phyloP scores from a whole-genome alignment of 2,329 filamentous ascomycete species.

The Curvularia sp. region DNA sequence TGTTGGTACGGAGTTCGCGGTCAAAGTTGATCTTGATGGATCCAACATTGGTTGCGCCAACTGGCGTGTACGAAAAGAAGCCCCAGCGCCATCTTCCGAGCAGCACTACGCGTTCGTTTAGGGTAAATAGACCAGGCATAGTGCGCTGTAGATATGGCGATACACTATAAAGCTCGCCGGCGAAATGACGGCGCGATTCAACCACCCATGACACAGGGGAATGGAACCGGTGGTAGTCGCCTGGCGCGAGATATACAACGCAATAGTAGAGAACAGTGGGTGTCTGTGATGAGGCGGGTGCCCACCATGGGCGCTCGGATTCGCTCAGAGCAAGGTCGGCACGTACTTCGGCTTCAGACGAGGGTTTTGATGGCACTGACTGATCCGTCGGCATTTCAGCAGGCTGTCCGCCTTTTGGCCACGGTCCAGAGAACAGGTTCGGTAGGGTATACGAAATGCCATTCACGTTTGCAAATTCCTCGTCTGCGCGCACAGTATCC shows the following conservation, averaged over 20 bases:
- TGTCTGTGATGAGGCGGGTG: conserved; percentile 48
- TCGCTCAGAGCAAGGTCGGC: conserved; percentile 80
- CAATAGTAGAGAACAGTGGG: conserved; percentile 84
- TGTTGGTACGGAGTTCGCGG: conserved; percentile 90
- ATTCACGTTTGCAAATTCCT: conserved; percentile 93
- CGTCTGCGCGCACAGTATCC: conserved; percentile 77
- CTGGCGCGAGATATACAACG: conserved; percentile 94
- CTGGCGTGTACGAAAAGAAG: conserved; percentile 95
- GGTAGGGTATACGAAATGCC: conserved; percentile 95
- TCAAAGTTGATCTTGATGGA: conserved; percentile 98
- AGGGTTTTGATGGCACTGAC: conserved; percentile 69
- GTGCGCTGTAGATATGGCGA: conserved; percentile 94
- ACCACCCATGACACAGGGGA: conserved; percentile 95
- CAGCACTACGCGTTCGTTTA: conserved; percentile 95
- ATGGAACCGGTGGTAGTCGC: conserved; percentile 98
- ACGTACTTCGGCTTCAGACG: conserved; percentile 82
- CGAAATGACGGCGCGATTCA: conserved; percentile 93
- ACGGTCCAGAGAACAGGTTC: conserved; percentile 78
- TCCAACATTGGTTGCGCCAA: conserved; percentile 96
- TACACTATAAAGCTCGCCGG: conserved; percentile 93
- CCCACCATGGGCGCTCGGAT: conserved; percentile 62
- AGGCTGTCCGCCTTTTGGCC: conserved; percentile 54
- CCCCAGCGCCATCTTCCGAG: conserved; percentile 95
- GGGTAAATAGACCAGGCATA: conserved; percentile 89
- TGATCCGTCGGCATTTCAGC: conserved; percentile 72